A percentile compares a stretch with the other conserved stretches of the same genome.
Conservation (phyloP, 2,329 filamentous ascomycete species). For the Mariannaea elegans region DNA sequence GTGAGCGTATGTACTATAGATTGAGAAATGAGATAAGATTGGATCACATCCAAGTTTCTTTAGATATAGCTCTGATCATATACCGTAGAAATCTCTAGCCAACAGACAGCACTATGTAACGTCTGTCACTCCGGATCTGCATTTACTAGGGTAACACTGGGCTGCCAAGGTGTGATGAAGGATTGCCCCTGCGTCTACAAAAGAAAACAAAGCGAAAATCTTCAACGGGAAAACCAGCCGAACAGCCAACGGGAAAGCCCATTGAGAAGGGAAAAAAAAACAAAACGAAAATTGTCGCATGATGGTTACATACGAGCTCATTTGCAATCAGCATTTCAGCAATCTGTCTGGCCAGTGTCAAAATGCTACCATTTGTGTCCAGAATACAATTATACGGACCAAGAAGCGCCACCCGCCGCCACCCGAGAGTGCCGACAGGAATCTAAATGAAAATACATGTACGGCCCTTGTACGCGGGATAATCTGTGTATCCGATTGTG, state of each 20-base stretch:
- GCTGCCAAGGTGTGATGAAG: background rate
- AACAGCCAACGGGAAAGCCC: background rate
- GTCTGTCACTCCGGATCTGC: background rate
- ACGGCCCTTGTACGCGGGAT: conserved; percentile 33
- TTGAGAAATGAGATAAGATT: too few relatives aligned
- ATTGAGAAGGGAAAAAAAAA: background rate
- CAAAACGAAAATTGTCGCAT: background rate
- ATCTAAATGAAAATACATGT: background rate
- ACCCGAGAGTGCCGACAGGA: background rate
- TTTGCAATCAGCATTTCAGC: background rate
- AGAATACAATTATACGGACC: background rate
- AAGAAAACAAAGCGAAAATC: background rate
- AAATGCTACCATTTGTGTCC: background rate
- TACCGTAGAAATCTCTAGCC: background rate
- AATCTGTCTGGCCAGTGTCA: background rate
- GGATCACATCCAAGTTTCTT: too few relatives aligned
- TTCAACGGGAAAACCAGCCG: background rate
- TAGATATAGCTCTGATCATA: background rate
- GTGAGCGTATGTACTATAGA: too few relatives aligned
- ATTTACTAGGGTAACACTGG: background rate
- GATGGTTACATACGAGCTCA: background rate
- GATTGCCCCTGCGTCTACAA: background rate
- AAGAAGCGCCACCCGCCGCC: background rate
- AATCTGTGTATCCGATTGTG: conserved; percentile 48
- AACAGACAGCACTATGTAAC: background rate